These are phyloP conservation scores for Cercospora sesami DNA, from an alignment of 2,329 filamentous ascomycete species.

Conservation along the genomic window DNA sequence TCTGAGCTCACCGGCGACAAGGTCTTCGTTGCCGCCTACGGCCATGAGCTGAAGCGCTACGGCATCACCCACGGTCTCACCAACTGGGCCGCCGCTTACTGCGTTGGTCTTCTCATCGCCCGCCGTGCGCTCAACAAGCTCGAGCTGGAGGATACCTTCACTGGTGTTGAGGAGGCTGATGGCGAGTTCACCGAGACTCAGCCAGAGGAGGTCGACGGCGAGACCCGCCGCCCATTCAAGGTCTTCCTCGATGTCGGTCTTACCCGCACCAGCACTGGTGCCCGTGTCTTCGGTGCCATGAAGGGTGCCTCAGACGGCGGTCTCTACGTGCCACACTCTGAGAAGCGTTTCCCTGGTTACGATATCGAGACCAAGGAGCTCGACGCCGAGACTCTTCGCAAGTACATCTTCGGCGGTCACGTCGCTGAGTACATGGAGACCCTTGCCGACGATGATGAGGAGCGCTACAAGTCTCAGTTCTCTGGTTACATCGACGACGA, in stretches of 20 bases:
- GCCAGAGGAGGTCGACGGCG: slow-evolving; percentile 84
- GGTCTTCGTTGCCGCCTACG: slow-evolving; percentile 88
- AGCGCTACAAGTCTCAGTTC: slow-evolving; percentile 99
- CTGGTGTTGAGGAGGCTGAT: slow-evolving; percentile 93
- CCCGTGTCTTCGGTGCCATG: slow-evolving; percentile 98
- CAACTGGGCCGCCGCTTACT: slow-evolving; percentile 99
- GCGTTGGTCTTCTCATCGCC: slow-evolving; percentile 93
- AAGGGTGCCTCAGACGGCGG: slow-evolving; percentile 99
- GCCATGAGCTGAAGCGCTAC: slow-evolving; percentile 97
- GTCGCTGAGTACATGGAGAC: slow-evolving; percentile 99
- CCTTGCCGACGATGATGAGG: slow-evolving; percentile 98
- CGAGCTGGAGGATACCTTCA: slow-evolving; percentile 86
- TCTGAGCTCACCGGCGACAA: slow-evolving; percentile 98
- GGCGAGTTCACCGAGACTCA: slow-evolving; percentile 96
- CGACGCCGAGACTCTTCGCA: slow-evolving; percentile 92
- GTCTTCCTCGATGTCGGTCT: slow-evolving; percentile 98
- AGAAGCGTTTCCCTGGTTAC: slow-evolving; percentile 99
- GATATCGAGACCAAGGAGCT: slow-evolving; percentile 98
- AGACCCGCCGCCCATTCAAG: slow-evolving; percentile 96
- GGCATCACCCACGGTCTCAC: slow-evolving; percentile 97
- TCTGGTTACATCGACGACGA: slow-evolving; percentile 96
- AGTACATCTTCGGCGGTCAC: slow-evolving; percentile 99
- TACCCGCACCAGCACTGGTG: slow-evolving; percentile 93
- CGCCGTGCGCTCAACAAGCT: slow-evolving; percentile 98
- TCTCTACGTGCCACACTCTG: slow-evolving; percentile 94